Conservation (phyloP, 192 early-diverging fungal species). For the Coemansia sp. region DNA sequence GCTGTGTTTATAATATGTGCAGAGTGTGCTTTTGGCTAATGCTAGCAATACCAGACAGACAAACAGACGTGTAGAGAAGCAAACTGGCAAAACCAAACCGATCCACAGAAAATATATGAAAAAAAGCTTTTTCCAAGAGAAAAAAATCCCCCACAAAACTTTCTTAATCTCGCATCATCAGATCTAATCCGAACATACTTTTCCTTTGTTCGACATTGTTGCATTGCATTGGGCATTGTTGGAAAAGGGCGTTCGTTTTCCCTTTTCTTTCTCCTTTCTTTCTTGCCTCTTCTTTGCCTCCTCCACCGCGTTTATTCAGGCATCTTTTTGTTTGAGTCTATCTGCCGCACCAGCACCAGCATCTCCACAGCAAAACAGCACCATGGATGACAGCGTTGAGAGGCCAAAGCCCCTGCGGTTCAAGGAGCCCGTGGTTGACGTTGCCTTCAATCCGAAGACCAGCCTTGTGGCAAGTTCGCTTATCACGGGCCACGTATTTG, state of each 20-base stretch:
- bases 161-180: too few species aligned
- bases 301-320: too few species aligned
- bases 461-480: conserved; percentile 53
- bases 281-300: too few species aligned
- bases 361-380: background rate
- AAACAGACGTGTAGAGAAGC: background rate
- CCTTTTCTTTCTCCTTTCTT: too few species aligned
- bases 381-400: conserved; percentile 48
- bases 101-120: background rate
- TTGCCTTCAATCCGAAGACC: conserved; percentile 42
- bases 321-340: too few species aligned
- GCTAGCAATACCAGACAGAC: background rate
- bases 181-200: too few species aligned
- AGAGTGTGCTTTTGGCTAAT: background rate
- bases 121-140: background rate
- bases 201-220: too few species aligned
- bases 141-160: too few species aligned
- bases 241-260: too few species aligned
- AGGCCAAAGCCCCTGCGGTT: conserved; percentile 54
- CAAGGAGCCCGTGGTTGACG: conserved; percentile 54
- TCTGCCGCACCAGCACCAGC: too few species aligned
- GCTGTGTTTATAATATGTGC: background rate
- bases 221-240: too few species aligned
- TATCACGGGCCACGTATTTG: conserved; percentile 53
- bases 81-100: background rate